Percentiles rank a stretch among this genome's conserved stretches.
Evolutionary conservation across 2,329 filamentous ascomycete genomes (phyloP).

Genomic region (Calonectria multiphialidica): DNA sequence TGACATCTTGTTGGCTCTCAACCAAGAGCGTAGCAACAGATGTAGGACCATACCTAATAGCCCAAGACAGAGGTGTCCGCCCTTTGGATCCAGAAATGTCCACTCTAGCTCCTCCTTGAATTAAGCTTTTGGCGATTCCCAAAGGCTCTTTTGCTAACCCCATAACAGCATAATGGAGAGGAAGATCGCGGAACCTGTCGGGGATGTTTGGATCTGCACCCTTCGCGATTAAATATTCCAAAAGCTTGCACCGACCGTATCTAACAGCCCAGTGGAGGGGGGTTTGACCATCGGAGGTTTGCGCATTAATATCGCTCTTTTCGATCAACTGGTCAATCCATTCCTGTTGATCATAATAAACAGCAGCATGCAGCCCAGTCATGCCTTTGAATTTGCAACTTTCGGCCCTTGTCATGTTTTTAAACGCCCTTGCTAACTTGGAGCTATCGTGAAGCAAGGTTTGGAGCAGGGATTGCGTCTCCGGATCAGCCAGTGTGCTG

Average conservation of each 20-base stretch:
- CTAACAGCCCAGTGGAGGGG: background rate
- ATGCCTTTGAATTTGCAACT: background rate
- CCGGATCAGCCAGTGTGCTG: background rate
- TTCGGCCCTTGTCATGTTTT: background rate
- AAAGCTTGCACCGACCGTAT: background rate
- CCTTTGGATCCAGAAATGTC: background rate
- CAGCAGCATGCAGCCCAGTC: background rate
- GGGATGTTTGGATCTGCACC: background rate
- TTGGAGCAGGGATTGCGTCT: background rate
- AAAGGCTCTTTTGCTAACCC: background rate
- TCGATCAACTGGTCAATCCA: background rate
- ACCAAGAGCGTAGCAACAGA: background rate
- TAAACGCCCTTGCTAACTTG: background rate
- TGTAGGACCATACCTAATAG: background rate
- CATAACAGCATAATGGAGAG: background rate
- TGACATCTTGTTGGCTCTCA: background rate
- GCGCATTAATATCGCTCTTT: background rate
- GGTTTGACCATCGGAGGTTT: background rate
- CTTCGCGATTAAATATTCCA: background rate
- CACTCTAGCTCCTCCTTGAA: background rate
- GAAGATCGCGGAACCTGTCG: background rate
- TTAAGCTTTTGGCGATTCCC: background rate
- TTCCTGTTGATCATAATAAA: background rate
- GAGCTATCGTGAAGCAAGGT: background rate
- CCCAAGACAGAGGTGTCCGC: background rate